Evolutionary conservation across 768 basidiomycete species (phyloP), one percentile per base, ranked within the genome.

Genomic region (Boletus rubroflammeus): DNA sequence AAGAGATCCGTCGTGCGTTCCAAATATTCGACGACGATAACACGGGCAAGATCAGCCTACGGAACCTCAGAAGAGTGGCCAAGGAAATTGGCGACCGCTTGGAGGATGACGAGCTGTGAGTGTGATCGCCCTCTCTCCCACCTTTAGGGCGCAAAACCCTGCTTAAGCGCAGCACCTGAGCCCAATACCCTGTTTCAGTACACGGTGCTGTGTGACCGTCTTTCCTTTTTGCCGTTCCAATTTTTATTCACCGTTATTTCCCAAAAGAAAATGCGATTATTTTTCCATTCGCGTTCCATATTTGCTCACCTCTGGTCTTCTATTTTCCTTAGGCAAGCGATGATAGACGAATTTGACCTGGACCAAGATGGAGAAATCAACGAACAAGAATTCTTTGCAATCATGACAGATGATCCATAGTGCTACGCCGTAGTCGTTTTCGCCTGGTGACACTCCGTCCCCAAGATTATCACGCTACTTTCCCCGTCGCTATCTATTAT

Each of bases 301-400:
- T 71, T 67, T 71, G 60, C 62, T 71, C 58, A 71, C 55, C 65
- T 62, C 63, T 60, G 35, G 35, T 65, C 62, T 67, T 65, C 61
- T 61, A 55, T 63, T 60, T 53, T 61, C 54, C 62, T 36, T 62
- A 98, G 96, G 61, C 94, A 98, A 84, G 97, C 97, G 23, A 99
- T 99, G 97, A 99, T 99, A 67, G 97, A 99, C 64, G 97, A 99
- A 73, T 99, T 99, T 67, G 97, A 99, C 72, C 83, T 99, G 25
- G 97, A 99, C 75, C 88, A 93, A 69, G 97, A 99, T 61, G 94
- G 95, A 28, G 96, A 96, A 75, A 98, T 98, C 70, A 94, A 85
- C 67, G 89, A 95, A 68, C 85, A 91, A 66, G 97, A 99, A 72
- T 98, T 99, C 75, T 85, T 95, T 63, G 88, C 90, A 41, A 96